Evolutionary conservation across 148 eudicot genomes (phyloP).

Genomic region (Diospyros kaki): DNA sequence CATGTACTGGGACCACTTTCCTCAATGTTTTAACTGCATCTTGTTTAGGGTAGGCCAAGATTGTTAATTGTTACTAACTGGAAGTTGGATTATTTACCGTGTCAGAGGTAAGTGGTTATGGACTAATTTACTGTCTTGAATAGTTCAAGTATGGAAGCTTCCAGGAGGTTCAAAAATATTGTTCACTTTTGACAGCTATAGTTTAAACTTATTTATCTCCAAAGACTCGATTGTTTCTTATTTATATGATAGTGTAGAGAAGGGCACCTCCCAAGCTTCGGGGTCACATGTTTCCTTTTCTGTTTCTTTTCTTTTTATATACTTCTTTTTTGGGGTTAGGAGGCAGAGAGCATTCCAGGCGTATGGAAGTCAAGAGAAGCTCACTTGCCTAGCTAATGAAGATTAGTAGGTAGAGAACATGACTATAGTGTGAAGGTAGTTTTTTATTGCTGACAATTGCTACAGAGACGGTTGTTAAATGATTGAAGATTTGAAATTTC

Average conservation of each 20-base stretch:
- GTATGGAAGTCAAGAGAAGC: not conserved
- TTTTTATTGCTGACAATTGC: not conserved
- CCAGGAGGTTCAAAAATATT: no score
- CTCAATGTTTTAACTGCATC: not conserved
- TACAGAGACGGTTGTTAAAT: not conserved
- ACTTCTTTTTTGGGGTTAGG: not conserved
- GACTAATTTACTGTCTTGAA: not conserved
- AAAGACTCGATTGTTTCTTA: not conserved
- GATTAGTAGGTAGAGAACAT: not conserved
- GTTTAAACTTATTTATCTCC: not conserved
- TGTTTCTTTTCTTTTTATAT: no score
- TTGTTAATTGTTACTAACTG: not conserved
- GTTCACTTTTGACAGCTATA: no score
- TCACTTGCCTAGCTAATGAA: not conserved
- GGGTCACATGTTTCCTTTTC: no score
- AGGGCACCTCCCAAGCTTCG: not conserved
- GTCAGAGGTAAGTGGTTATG: not conserved
- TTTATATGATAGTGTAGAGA: not conserved
- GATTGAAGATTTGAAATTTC: not conserved
- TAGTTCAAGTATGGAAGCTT: no score
- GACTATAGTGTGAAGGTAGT: not conserved
- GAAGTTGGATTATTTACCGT: not conserved
- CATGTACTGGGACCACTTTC: not conserved
- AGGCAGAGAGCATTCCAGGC: not conserved
- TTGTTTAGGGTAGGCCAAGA: not conserved